These are phyloP conservation scores for Candida methanosorbosa DNA, from an alignment of 805 yeast genomes.

Conservation along the genomic window DNA sequence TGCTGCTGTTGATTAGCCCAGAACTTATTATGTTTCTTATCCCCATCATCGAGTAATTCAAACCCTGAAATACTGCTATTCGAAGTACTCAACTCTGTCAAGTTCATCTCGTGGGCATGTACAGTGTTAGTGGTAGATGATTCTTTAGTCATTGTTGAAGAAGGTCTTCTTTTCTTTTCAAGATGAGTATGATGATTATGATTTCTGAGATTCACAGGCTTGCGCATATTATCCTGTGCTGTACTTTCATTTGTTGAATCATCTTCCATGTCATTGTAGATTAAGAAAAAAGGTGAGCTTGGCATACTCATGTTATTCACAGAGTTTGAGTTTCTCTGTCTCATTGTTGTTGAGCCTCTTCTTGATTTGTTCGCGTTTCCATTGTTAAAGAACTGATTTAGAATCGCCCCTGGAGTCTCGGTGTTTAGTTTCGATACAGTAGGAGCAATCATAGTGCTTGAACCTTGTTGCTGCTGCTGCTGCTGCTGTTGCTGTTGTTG, in stretches of 20 bases:
- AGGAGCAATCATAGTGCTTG: constrained; percentile 1
- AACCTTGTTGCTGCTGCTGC: constrained; percentile 1
- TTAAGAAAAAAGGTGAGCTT: constrained; percentile 23
- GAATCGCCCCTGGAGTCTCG: background rate
- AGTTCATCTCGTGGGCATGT: background rate
- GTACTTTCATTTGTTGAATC: no score
- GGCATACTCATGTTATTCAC: constrained; percentile 17
- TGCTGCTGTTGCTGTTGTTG: background rate
- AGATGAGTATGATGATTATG: no score
- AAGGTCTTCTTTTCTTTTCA: no score
- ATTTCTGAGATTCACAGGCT: no score
- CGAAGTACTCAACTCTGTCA: no score
- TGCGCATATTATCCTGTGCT: no score
- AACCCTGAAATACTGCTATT: no score
- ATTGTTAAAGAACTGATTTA: background rate
- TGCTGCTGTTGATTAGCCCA: no score
- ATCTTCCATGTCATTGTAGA: constrained; percentile 7
- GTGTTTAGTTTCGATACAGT: background rate
- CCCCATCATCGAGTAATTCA: no score
- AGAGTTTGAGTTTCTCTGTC: constrained; percentile 4
- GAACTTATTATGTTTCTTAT: no score
- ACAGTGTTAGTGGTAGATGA: no score
- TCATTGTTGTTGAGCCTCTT: background rate
- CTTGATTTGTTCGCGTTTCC: constrained; percentile 1
- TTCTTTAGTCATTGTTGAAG: no score